Evolutionary conservation across 2,329 filamentous ascomycete species (phyloP), one percentile per base, ranked within the genome.

Genomic region (Chrysosporium queenslandicum): DNA sequence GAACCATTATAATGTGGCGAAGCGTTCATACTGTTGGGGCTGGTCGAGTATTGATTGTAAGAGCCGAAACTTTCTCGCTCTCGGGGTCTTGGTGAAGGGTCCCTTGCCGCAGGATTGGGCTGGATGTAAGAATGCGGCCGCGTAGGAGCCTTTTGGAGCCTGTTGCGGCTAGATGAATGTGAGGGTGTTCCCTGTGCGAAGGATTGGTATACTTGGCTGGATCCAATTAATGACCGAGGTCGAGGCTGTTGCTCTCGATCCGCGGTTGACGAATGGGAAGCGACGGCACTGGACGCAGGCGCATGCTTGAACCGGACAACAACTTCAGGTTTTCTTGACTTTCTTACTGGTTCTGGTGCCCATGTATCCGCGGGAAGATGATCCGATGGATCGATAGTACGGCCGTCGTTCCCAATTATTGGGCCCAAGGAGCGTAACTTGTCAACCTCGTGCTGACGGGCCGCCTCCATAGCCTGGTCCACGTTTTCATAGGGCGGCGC

Each of bases 311-410:
- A 74, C 9, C 71, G 70, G 43, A 75, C 67, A 14, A 74, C 70
- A 23, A 75, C 69, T 43, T 74, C 72, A 20, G 73, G 68, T 64
- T 77, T 68, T 47, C 66, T 68, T 45, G 63, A 68, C 58, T 82
- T 83, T 36, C 74, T 74, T 57, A 82, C 79, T 1, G 81, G 81
- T 60, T 84, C 81, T 0, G 81, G 81, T 0, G 81, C 81, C 81
- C 81, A 84, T 1, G 78, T 80, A 56, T 82, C 77, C 2, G 81
- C 72, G 0, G 81, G 81, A 1, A 84, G 70, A 61, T 83, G 80
- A 62, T 84, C 81, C 0, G 79, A 81, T 3, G 81, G 81, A 64
- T 84, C 81, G 58, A 84, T 81, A 52, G 81, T 76, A 30, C 79
- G 74, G 14, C 81, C 81, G 61, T 82, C 78, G 60, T 79, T 80